Evolutionary conservation across 1,284 basidiomycete genomes (phyloP), one percentile per base, ranked within the genome.

Genomic region (Tremellales sp.): DNA sequence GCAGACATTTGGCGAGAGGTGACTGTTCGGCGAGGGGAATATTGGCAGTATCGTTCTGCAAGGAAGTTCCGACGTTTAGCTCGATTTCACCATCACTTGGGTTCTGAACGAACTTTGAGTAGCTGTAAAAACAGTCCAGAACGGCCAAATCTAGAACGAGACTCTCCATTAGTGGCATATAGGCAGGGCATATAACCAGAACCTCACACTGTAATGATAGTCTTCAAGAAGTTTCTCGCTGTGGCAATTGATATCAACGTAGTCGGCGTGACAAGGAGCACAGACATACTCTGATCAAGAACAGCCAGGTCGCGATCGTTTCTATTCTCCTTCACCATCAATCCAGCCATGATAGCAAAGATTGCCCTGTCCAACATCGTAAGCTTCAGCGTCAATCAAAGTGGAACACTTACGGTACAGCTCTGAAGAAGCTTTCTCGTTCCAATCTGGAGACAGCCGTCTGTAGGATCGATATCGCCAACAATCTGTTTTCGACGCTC

Each of bases 71-170:
- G 3, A 12, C 9, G 39, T 38, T 1, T 38, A 47, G 4, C 40
- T 43, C 1, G 47, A 42, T 18, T 46, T 43, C 1, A 33, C 36
- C 6, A 43, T n/a, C n/a, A n/a, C n/a, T n/a, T n/a, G n/a, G n/a
- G n/a, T n/a, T n/a, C n/a, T n/a, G n/a, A n/a, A n/a, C n/a, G n/a
- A n/a, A 53, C 51, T 34, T 47, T 36, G 27, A 69, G 56, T 1
- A 67, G 53, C 40, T 67, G 58, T 5, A 65, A 43, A 47, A 64
- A 61, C 2, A 70, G 45, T 0, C 63, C 61, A 0, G 63, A 58
- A 26, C 51, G 29, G 7, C 65, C 65, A 40, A 64, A 54, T 14
- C 52, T 54, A 21, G 13, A 7, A 32, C 1, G 38, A 24, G 22
- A 5, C 8, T n/a, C 6, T 45, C 31, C 35, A 13, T 24, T 5